Evolutionary conservation across 805 yeast species (phyloP), one percentile per base, ranked within the genome.

Genomic region (Wickerhamomyces ciferrii): DNA sequence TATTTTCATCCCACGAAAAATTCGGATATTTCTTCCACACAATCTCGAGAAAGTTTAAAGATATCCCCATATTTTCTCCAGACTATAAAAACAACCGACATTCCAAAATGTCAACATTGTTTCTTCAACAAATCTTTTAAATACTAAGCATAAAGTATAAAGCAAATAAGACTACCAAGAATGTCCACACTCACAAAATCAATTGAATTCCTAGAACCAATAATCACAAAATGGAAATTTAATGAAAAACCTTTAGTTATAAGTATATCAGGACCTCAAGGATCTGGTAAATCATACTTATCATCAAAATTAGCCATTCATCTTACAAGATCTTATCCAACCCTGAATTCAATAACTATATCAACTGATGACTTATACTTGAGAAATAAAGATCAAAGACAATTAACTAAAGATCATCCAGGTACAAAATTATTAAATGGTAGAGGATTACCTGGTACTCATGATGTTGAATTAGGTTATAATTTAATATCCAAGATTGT

Each of bases 401-500:
- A 50, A 29, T 58, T 90, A 21, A 74, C 76, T 1, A 35, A 50
- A 6, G 44, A 49, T 14, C 65, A 69, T 48, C 59, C 69, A 0
- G 72, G 65, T 14, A 87, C 87, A 59, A 60, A 65, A 32, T 66
- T 92, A 41, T 57, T 88, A 17, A 76, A 72, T 48, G 96, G 96
- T 3, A 69, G 98, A 23, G 98, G 98, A 0, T 71, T 87, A 15
- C 98, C 98, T 0, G 97, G 97, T 0, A 92, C 98, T 0, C 99
- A 92, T 62, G 97, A 92, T 58, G 57, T 87, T 29, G 53, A 46
- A 14, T 24, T 46, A 21, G 60, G 61, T 18, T 41, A 51, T 7
- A 53, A 63, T 8, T 62, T 74, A 6, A 52, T 86, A 36, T 48
- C 53, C 6, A 51, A 53, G 24, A 56, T 70, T 38, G 53, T 55